Evolutionary conservation across 306 rosid genomes (phyloP), one percentile per base, ranked within the genome.

Genomic region (Boehmeria nivea): DNA sequence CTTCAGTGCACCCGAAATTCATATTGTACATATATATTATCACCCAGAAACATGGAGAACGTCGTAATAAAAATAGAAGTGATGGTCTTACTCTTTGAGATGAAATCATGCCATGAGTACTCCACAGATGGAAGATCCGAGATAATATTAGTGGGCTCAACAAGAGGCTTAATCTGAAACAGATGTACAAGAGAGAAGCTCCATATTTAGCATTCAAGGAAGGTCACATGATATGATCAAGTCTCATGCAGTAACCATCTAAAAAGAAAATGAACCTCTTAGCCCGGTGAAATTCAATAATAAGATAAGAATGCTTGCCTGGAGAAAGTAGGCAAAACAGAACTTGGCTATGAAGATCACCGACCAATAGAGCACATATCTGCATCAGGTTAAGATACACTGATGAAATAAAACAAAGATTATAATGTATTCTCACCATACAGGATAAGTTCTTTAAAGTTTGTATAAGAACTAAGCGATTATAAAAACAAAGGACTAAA

Each of bases 281-380:
- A 50, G 23, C 4, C 57, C 36, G 34, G 48, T 18, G 39, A 22
- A 46, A 61, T 45, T 26, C 19, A 4, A 59, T 43, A 33, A 38
- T 10, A 20, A 39, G 48, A 53, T 21, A 40, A 12, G 43, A n/a
- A 65, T 52, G 39, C 56, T 76, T 80, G 77, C 99, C 95, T 91
- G 96, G 53, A 91, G 96, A 81, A 91, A 87, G 84, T 91, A 91
- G 17, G 99, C 83, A 73, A 91, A 91, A 18, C 79, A 61, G 74
- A 84, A 91, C 66, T 91, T 91, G 94, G 95, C 78, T 52, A 71
- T 70, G 54, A 91, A 78, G 70, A 91, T 76, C 72, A 84, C 78
- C 84, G 82, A 57, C 99, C 99, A 91, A 76, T 50, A 84, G 63
- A 47, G 76, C 76, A 84, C 86, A 67, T 75, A 91, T 51, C 99